phyloP scores from a whole-genome alignment of 495 filamentous ascomycete species.

The Lepidopterella palustris region DNA sequence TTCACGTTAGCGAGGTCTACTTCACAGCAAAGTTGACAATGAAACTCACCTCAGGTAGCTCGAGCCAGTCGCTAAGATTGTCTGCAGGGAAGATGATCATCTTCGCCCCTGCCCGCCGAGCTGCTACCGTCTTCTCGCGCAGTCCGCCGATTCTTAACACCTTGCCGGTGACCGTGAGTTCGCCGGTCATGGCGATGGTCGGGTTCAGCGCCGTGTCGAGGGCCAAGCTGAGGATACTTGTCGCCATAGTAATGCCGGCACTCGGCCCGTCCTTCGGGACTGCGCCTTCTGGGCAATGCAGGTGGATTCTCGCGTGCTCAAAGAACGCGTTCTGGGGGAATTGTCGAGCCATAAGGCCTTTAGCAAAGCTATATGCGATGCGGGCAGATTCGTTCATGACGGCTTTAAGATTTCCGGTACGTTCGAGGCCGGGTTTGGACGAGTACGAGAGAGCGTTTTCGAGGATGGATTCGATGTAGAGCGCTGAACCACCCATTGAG shows the following conservation, averaged over 20 bases:
- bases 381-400: constrained; percentile 97
- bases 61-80: constrained; percentile 94
- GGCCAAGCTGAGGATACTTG: constrained; percentile 76
- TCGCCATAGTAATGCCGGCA: constrained; percentile 97
- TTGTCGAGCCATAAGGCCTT: constrained; percentile 72
- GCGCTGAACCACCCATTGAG: constrained; percentile 89
- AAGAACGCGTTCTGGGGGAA: constrained; percentile 93
- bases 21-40: not conserved
- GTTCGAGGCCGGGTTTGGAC: constrained; percentile 72
- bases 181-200: constrained; percentile 95
- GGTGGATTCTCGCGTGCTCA: constrained; percentile 88
- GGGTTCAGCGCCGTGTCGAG: constrained; percentile 71
- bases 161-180: constrained; percentile 95
- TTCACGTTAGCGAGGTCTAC: constrained; percentile 33
- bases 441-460: constrained; percentile 66
- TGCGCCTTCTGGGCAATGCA: constrained; percentile 96
- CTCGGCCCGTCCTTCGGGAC: constrained; percentile 94
- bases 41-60: constrained; percentile 85
- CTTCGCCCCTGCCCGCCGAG: constrained; percentile 84
- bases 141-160: constrained; percentile 93
- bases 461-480: constrained; percentile 96
- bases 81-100: constrained; percentile 93
- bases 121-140: constrained; percentile 98
- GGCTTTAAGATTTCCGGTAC: constrained; percentile 87
- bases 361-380: constrained; percentile 95